Percentiles rank a stretch among this genome's conserved stretches.
phyloP scores from a whole-genome alignment of 2,329 filamentous ascomycete species.

The Apiospora kogelbergensis region DNA sequence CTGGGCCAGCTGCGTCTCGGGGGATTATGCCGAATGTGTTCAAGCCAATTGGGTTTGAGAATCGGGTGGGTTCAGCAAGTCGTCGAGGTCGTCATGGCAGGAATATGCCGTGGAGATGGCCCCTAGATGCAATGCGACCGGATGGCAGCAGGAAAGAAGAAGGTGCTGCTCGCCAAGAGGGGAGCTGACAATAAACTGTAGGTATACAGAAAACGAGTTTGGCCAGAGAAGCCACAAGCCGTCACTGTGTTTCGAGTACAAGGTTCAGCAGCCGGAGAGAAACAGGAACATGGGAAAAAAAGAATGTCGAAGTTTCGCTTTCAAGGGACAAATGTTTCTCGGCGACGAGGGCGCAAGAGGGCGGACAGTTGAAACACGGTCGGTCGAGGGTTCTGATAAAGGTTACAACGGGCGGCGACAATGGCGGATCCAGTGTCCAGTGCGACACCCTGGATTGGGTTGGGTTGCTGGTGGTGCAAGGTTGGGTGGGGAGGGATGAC shows the following conservation, averaged over 20 bases:
- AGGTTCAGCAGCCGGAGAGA: neutral
- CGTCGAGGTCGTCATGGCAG: constrained; percentile 14
- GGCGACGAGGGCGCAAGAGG: constrained; percentile 5
- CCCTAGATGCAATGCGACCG: constrained; percentile 3
- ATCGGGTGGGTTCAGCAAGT: constrained; percentile 10
- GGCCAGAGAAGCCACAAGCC: neutral
- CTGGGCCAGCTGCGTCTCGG: constrained; percentile 10
- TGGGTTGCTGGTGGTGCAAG: constrained; percentile 7
- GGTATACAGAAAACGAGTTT: neutral
- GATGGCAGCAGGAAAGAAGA: neutral
- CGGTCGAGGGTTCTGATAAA: constrained; percentile 11
- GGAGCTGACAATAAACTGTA: neutral
- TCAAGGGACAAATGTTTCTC: constrained; percentile 5
- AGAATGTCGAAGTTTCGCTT: constrained; percentile 9
- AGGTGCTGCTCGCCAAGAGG: neutral
- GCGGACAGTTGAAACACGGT: constrained; percentile 8
- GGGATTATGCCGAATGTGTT: constrained; percentile 10
- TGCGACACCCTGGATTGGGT: constrained; percentile 6
- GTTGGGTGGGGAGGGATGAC: constrained; percentile 8
- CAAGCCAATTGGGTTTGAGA: constrained; percentile 12
- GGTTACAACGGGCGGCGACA: constrained; percentile 12
- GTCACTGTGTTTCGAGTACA: constrained; percentile 3
- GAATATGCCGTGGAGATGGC: constrained; percentile 3
- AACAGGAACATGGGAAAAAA: constrained; percentile 1
- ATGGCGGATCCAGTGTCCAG: constrained; percentile 9